Evolutionary conservation across 2,329 filamentous ascomycete genomes (phyloP).

Genomic region (Botrytis fabae): DNA sequence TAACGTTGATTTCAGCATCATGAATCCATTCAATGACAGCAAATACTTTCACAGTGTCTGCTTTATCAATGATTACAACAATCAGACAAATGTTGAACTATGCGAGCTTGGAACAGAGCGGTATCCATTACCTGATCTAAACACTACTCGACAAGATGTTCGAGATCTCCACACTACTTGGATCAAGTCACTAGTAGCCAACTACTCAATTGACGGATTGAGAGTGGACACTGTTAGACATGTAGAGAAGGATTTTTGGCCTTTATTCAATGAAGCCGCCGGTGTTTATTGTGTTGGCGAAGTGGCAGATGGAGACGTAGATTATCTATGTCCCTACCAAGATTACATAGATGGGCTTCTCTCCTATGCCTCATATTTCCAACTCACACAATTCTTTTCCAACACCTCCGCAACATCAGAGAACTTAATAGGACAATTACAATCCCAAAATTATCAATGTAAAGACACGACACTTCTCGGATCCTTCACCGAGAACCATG

Average conservation of each 20-base stretch:
- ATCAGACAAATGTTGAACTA: constrained; percentile 38
- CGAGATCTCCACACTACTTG: constrained; percentile 31
- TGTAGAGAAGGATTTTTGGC: constrained; percentile 54
- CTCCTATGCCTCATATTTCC: constrained; percentile 25
- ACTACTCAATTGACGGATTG: constrained; percentile 48
- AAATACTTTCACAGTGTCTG: constrained; percentile 41
- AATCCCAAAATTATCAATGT: constrained; percentile 25
- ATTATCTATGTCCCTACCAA: constrained; percentile 57
- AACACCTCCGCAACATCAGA: constrained; percentile 21
- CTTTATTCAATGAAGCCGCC: constrained; percentile 50
- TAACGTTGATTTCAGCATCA: constrained; percentile 43
- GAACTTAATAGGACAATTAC: constrained; percentile 24
- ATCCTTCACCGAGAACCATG: constrained; percentile 46
- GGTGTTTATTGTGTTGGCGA: constrained; percentile 63
- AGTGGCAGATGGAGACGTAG: constrained; percentile 55
- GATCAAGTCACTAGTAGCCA: constrained; percentile 34
- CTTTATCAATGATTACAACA: constrained; percentile 42
- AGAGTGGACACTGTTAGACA: constrained; percentile 52
- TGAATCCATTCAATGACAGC: constrained; percentile 45
- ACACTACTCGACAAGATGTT: constrained; percentile 36
- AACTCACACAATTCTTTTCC: constrained; percentile 27
- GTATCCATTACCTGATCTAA: constrained; percentile 39
- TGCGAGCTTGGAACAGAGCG: constrained; percentile 37
- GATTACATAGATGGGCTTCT: constrained; percentile 56
- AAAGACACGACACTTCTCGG: constrained; percentile 43